A percentile compares a stretch with the other conserved stretches of the same genome.
These are phyloP conservation scores for Thielaviopsis euricoi DNA, from an alignment of 2,329 filamentous ascomycete species.

Conservation along the genomic window DNA sequence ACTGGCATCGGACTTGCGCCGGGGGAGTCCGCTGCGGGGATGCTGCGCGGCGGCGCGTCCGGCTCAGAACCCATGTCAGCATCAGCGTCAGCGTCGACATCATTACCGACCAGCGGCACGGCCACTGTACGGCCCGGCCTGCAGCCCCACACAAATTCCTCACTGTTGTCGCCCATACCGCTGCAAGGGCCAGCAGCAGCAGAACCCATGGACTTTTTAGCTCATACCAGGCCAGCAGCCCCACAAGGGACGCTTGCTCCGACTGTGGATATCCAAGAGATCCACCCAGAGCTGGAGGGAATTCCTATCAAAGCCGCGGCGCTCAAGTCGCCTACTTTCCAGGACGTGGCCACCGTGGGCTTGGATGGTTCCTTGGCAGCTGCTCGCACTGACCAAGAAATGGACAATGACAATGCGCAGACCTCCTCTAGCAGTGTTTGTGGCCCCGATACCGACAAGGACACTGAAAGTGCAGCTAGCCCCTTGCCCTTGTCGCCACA, in stretches of 20 bases:
- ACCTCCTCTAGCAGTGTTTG: neutral
- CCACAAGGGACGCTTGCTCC: constrained; percentile 21
- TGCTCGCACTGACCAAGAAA: neutral
- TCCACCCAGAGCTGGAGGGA: constrained; percentile 43
- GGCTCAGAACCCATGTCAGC: constrained; percentile 12
- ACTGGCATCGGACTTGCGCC: neutral
- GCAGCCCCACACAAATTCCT: neutral
- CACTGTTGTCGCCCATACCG: constrained; percentile 1
- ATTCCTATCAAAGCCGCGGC: constrained; percentile 39
- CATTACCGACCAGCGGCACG: constrained; percentile 1
- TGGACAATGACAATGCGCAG: neutral
- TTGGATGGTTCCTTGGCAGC: neutral
- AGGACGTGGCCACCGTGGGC: constrained; percentile 17
- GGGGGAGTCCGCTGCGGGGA: neutral
- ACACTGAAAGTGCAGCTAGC: neutral
- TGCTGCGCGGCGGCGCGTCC: constrained; percentile 6
- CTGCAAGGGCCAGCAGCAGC: constrained; percentile 4
- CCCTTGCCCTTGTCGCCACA: constrained; percentile 2
- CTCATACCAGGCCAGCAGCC: constrained; percentile 12
- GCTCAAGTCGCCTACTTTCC: constrained; percentile 35
- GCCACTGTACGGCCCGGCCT: neutral
- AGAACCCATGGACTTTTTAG: constrained; percentile 21
- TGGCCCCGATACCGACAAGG: neutral
- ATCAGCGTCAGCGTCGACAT: constrained; percentile 12
- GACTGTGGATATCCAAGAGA: constrained; percentile 39